These are phyloP conservation scores for Obba rivulosa DNA, from an alignment of 768 basidiomycete genomes.

Conservation along the genomic window DNA sequence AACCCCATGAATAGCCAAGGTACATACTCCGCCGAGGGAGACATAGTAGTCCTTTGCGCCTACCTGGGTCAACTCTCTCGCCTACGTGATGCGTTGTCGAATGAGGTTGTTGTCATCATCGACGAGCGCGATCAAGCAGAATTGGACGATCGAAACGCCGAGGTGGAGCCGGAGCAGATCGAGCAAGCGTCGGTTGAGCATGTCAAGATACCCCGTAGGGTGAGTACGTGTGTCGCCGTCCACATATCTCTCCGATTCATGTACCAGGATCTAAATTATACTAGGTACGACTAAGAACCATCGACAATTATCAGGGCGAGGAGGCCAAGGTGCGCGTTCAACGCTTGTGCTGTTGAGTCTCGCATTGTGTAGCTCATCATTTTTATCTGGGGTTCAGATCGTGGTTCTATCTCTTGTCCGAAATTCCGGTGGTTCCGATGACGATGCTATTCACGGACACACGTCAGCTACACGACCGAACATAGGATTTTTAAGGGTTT, in stretches of 20 bases:
- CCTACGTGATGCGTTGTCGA: slow-evolving; percentile 34
- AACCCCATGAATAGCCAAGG: slow-evolving; percentile 33
- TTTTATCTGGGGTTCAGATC: too few relatives aligned
- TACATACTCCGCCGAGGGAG: slow-evolving; percentile 38
- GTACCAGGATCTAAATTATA: neutral
- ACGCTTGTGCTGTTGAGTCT: neutral
- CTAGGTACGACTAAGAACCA: slow-evolving; percentile 63
- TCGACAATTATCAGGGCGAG: slow-evolving; percentile 76
- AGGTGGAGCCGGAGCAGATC: slow-evolving; percentile 26
- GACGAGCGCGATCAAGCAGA: slow-evolving; percentile 64
- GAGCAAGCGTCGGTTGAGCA: slow-evolving; percentile 31
- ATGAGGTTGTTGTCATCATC: slow-evolving; percentile 54
- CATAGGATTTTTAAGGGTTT: slow-evolving; percentile 73
- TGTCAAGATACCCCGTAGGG: slow-evolving; percentile 46
- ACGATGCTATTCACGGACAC: slow-evolving; percentile 24
- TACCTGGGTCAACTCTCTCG: slow-evolving; percentile 46
- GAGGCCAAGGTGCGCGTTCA: slow-evolving; percentile 48
- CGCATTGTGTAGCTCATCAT: too few relatives aligned
- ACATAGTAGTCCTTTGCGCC: slow-evolving; percentile 50
- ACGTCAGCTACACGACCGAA: slow-evolving; percentile 10
- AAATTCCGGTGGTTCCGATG: slow-evolving; percentile 50
- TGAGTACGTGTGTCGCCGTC: too few relatives aligned
- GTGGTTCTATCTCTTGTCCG: slow-evolving; percentile 72
- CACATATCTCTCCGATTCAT: too few relatives aligned
- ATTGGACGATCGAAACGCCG: slow-evolving; percentile 45